Evolutionary conservation across 2,329 filamentous ascomycete species (phyloP).

Genomic region (Fusarium succisae): DNA sequence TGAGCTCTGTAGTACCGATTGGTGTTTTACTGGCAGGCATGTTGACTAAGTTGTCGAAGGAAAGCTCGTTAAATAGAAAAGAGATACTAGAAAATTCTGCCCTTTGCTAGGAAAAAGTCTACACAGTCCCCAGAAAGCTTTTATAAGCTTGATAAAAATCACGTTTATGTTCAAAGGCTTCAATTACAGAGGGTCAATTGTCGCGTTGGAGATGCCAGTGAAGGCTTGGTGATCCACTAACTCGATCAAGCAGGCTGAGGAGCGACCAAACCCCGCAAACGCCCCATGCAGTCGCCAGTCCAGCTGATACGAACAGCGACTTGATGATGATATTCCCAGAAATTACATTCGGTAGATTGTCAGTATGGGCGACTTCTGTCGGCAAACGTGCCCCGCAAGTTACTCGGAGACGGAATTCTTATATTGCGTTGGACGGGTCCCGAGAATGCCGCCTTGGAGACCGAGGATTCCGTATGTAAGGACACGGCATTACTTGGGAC

Average conservation of each 20-base stretch:
- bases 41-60: background rate
- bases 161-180: rapidly evolving
- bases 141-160: background rate
- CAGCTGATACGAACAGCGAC: background rate
- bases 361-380: background rate
- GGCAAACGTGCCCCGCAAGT: background rate
- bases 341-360: too few species aligned
- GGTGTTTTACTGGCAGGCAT: background rate
- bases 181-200: background rate
- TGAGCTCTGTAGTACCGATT: background rate
- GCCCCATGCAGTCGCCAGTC: background rate
- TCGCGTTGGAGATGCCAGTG: background rate
- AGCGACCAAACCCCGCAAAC: background rate
- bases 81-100: background rate
- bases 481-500: background rate
- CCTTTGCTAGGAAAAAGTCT: too few species aligned
- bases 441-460: background rate
- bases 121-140: background rate
- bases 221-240: background rate
- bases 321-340: background rate
- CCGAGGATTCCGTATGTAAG: background rate
- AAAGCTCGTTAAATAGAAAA: background rate
- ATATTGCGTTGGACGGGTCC: background rate
- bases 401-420: background rate
- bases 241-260: background rate